A percentile compares a stretch with the other conserved stretches of the same genome.
These are phyloP conservation scores for Hypoxylon sp. DNA, from an alignment of 2,329 filamentous ascomycete species.

Conservation along the genomic window DNA sequence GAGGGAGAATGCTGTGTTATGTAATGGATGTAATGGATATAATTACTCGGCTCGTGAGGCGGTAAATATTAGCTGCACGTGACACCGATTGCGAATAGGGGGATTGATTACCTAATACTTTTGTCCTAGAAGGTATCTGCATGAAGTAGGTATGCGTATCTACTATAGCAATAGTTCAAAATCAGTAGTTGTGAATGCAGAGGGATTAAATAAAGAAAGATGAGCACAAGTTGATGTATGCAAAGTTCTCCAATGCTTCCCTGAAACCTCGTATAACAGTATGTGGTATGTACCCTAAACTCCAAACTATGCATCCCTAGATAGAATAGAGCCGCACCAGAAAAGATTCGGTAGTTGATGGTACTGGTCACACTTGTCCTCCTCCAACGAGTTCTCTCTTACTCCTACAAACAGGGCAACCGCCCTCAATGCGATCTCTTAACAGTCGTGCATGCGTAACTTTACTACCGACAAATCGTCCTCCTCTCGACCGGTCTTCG, in stretches of 20 bases:
- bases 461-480: slow-evolving; percentile 84
- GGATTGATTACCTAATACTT: slow-evolving; percentile 7
- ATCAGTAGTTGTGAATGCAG: background rate
- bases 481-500: slow-evolving; percentile 60
- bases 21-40: slow-evolving; percentile 1
- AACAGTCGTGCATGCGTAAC: slow-evolving; percentile 88
- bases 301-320: slow-evolving; percentile 39
- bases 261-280: slow-evolving; percentile 6
- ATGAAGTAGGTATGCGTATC: background rate
- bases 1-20: slow-evolving; percentile 1
- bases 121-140: background rate
- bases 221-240: background rate
- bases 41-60: background rate
- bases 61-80: slow-evolving; percentile 1
- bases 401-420: slow-evolving; percentile 72
- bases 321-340: slow-evolving; percentile 17
- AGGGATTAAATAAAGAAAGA: background rate
- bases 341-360: background rate
- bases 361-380: background rate
- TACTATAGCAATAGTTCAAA: no score
- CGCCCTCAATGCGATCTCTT: slow-evolving; percentile 76
- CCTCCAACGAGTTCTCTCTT: slow-evolving; percentile 52
- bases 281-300: slow-evolving; percentile 35
- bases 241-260: slow-evolving; percentile 13
- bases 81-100: background rate